These are phyloP conservation scores for Arctostaphylos glauca DNA, from an alignment of 148 eudicot genomes.

Conservation along the genomic window DNA sequence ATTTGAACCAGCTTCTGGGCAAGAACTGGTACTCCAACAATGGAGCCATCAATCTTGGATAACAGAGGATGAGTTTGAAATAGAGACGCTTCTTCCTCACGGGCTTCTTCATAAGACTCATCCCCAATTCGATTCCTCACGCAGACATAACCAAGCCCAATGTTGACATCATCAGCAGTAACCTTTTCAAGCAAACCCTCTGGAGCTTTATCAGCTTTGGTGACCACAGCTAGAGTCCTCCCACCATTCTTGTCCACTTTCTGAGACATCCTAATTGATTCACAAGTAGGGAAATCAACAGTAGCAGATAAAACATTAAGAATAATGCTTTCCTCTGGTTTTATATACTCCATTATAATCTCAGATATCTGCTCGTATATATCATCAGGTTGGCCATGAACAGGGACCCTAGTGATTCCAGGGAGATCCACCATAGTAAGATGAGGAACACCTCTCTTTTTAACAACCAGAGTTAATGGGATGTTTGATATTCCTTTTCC, in stretches of 20 bases:
- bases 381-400: slow-evolving; percentile 47
- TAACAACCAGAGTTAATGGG: slow-evolving; percentile 24
- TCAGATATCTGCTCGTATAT: slow-evolving; percentile 44
- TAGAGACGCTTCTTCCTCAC: slow-evolving; percentile 9
- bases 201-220: slow-evolving; percentile 11
- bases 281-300: slow-evolving; percentile 45
- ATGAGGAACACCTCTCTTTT: slow-evolving; percentile 38
- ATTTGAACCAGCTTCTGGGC: slow-evolving; percentile 50
- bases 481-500: slow-evolving; percentile 11
- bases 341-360: slow-evolving; percentile 44
- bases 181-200: slow-evolving; percentile 41
- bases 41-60: slow-evolving; percentile 35
- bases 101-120: slow-evolving; percentile 20
- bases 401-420: slow-evolving; percentile 46
- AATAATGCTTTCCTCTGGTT: slow-evolving; percentile 39
- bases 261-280: slow-evolving; percentile 21
- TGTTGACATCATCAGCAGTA: slow-evolving; percentile 16
- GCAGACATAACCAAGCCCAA: too few species aligned
- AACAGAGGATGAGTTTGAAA: slow-evolving; percentile 15
- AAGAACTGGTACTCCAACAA: slow-evolving; percentile 48
- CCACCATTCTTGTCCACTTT: not conserved
- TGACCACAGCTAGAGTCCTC: slow-evolving; percentile 22
- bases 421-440: slow-evolving; percentile 55
- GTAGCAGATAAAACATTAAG: slow-evolving; percentile 38
- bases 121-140: slow-evolving; percentile 26